Conservation (phyloP, 2,329 filamentous ascomycete genomes). For the Celoporthe dispersa region DNA sequence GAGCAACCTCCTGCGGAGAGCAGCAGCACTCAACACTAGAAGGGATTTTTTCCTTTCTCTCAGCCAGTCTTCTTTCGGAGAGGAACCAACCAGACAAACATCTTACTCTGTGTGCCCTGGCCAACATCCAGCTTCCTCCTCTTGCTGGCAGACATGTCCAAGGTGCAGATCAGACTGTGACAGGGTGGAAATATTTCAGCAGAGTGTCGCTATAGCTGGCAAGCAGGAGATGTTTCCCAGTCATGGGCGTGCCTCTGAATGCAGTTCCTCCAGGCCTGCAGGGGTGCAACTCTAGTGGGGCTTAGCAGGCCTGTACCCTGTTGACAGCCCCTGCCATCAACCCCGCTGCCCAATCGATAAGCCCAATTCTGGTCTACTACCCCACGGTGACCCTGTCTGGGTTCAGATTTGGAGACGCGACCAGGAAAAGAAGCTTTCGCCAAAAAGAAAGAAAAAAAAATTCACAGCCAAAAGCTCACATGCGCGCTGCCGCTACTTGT, state of each 20-base stretch:
- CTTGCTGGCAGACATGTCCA: conserved; percentile 37
- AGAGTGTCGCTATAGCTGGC: not conserved
- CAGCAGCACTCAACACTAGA: conserved; percentile 50
- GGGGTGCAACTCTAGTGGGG: conserved; percentile 6
- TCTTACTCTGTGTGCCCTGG: conserved; percentile 42
- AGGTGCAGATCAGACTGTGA: not conserved
- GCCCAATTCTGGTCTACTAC: conserved; percentile 26
- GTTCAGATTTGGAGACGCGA: conserved; percentile 27
- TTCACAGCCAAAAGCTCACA: conserved; percentile 16
- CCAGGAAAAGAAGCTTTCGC: conserved; percentile 27
- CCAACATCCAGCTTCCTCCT: conserved; percentile 47
- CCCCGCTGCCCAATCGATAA: conserved; percentile 31
- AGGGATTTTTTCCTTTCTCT: conserved; percentile 13
- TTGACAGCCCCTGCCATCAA: conserved; percentile 19
- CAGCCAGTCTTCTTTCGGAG: conserved; percentile 14
- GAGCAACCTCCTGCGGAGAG: conserved; percentile 46
- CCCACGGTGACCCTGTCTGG: conserved; percentile 24
- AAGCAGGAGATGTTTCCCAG: not conserved
- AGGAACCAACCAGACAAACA: not conserved
- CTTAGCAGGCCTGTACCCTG: not conserved
- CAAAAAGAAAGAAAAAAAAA: conserved; percentile 28
- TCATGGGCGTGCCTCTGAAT: not conserved
- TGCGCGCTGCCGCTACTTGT: conserved; percentile 5
- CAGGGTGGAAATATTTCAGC: not conserved
- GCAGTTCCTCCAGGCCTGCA: not conserved